These are phyloP conservation scores for Rhizophora apiculata DNA, from an alignment of 345 rosid species.

Conservation along the genomic window DNA sequence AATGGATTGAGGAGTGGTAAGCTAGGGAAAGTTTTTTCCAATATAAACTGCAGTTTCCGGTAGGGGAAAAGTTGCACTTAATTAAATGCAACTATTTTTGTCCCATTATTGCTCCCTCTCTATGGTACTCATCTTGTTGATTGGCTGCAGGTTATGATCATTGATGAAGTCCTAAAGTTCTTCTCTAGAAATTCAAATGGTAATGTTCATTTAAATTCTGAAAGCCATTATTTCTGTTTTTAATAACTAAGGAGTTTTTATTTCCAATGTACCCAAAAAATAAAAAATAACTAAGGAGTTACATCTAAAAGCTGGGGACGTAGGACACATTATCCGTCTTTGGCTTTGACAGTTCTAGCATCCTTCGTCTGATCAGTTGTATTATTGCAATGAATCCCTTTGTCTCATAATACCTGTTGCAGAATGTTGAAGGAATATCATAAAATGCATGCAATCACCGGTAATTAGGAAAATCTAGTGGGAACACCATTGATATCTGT, in stretches of 20 bases:
- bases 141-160: slow-evolving; percentile 71
- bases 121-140: not conserved
- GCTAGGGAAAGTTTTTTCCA: too few species aligned
- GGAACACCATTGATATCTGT: not conserved
- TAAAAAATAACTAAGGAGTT: not conserved
- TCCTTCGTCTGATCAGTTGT: too few species aligned
- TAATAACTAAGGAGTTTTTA: not conserved
- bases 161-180: slow-evolving; percentile 90
- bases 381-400: too few species aligned
- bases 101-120: not conserved
- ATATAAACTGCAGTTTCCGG: too few species aligned
- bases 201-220: slow-evolving; percentile 23
- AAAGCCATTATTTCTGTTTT: not conserved
- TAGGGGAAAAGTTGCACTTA: not conserved
- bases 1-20: too few species aligned
- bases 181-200: slow-evolving; percentile 76
- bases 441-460: too few species aligned
- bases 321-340: not conserved
- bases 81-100: not conserved
- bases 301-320: not conserved
- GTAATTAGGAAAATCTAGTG: not conserved
- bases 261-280: too few species aligned
- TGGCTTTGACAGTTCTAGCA: too few species aligned
- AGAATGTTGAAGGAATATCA: too few species aligned
- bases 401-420: too few species aligned